Evolutionary conservation across 306 rosid genomes (phyloP), one percentile per base, ranked within the genome.

Genomic region (Sechiopsis laciniata): DNA sequence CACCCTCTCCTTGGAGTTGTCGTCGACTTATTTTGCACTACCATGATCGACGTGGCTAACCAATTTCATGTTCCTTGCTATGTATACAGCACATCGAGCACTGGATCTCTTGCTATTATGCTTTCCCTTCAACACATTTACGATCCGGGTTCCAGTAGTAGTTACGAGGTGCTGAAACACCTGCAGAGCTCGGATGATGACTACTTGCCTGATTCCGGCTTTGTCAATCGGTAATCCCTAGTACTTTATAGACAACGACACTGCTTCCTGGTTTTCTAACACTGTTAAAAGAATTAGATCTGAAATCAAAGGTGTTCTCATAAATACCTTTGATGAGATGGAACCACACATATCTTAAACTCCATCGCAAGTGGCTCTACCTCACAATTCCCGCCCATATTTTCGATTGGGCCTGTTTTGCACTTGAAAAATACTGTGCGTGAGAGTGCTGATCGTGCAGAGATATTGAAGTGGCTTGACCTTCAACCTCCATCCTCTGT

Each of bases 401-500:
- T 10, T 12, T 0, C 53, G 4, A n/a, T 52, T 52, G 55, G 55
- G 5, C 55, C 55, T 14, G 15, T 52, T 52, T 52, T 52, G 55
- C 55, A 52, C 7, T 52, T 52, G 55, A 52, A 52, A 52, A 52
- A 52, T 19, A 12, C 15, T 48, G 5, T 1, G 2, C 15, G 5
- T 2, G 37, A 32, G 37, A 5, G 37, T 32, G 5, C 14, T 48
- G 55, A 52, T 3, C 17, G 55, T 51, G n/a, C n/a, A 13, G 22
- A 54, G 8, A 8, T 57, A 10, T 11, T 32, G 37, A 32, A 32
- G 5, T 89, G 92, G 96, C 88, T 87, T 0, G 87, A 90, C n/a
- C 37, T 67, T 3, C 91, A 88, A 51, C 87, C 89, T 19, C 74
- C 51, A 16, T 75, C 74, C 0, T 90, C 91, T 0, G 91, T 90